Evolutionary conservation across 352 stramenopile species (phyloP).

Genomic region (Stephanocyclus meneghinianus): DNA sequence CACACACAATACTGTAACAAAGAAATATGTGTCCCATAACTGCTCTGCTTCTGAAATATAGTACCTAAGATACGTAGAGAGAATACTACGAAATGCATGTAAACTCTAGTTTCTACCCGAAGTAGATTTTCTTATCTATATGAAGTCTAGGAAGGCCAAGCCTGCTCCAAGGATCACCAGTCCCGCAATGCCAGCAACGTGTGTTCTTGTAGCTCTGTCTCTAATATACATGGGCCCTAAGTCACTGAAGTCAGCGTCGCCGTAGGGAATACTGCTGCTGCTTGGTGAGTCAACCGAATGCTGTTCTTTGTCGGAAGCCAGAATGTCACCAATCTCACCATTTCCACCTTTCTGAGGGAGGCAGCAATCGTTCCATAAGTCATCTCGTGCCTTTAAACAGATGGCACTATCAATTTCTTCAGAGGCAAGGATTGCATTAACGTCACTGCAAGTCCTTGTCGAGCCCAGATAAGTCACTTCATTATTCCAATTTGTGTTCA

Average conservation of each 20-base stretch:
- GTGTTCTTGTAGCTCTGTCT: neutral
- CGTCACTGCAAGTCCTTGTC: slow-evolving; percentile 53
- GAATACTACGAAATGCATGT: too few species aligned
- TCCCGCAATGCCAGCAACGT: neutral
- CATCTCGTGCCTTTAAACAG: slow-evolving; percentile 45
- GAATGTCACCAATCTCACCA: slow-evolving; percentile 16
- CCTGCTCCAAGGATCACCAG: neutral
- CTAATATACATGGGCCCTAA: slow-evolving; percentile 2
- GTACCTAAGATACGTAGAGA: too few species aligned
- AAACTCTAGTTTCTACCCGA: too few species aligned
- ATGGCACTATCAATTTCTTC: slow-evolving; percentile 57
- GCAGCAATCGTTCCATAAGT: slow-evolving; percentile 55
- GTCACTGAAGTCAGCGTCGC: neutral
- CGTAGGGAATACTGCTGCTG: neutral
- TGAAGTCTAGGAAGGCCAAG: neutral
- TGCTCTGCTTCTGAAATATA: too few species aligned
- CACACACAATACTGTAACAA: too few species aligned
- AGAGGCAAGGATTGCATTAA: slow-evolving; percentile 57
- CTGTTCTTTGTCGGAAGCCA: slow-evolving; percentile 9
- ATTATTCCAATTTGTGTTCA: slow-evolving; percentile 65
- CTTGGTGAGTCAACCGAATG: neutral
- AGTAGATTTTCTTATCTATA: too few species aligned
- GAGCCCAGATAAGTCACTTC: slow-evolving; percentile 52
- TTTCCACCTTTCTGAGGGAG: slow-evolving; percentile 52
- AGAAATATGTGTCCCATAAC: too few species aligned